A percentile compares a stretch with the other conserved stretches of the same genome.
Conservation (phyloP, 192 early-diverging fungal species). For the Paraglomus brasilianum region DNA sequence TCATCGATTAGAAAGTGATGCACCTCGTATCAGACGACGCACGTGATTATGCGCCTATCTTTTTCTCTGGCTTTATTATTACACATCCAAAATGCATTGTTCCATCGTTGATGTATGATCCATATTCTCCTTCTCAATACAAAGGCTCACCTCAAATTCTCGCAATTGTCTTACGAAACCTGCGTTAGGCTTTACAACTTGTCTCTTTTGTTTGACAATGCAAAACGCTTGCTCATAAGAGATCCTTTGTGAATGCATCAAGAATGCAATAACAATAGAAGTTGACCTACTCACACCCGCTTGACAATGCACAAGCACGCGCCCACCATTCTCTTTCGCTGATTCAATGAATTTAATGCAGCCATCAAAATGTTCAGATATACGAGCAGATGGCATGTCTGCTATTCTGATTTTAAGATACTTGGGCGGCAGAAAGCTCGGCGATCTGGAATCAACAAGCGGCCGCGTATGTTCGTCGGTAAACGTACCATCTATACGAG, state of each 20-base stretch:
- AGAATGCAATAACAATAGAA: conserved; percentile 62
- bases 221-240: conserved; percentile 56
- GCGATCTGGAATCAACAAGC: too few relatives aligned
- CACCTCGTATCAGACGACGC: conserved; percentile 14
- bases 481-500: too few relatives aligned
- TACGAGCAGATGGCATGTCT: too few relatives aligned
- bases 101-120: too few relatives aligned
- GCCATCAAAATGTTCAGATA: neutral
- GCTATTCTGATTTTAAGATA: too few relatives aligned
- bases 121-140: too few relatives aligned
- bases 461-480: too few relatives aligned
- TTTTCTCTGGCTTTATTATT: too few relatives aligned
- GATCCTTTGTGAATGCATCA: conserved; percentile 61
- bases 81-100: too few relatives aligned
- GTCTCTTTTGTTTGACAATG: conserved; percentile 39
- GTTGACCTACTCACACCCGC: conserved; percentile 71
- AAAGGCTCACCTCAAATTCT: conserved; percentile 30
- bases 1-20: conserved; percentile 58
- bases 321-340: conserved; percentile 36
- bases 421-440: too few relatives aligned
- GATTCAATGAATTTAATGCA: neutral
- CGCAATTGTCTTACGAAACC: conserved; percentile 40
- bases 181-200: conserved; percentile 40
- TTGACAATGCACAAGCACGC: conserved; percentile 70
- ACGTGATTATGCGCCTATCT: neutral